These are phyloP conservation scores for Brassica balearica DNA, from an alignment of 441 rosid species.

Conservation along the genomic window DNA sequence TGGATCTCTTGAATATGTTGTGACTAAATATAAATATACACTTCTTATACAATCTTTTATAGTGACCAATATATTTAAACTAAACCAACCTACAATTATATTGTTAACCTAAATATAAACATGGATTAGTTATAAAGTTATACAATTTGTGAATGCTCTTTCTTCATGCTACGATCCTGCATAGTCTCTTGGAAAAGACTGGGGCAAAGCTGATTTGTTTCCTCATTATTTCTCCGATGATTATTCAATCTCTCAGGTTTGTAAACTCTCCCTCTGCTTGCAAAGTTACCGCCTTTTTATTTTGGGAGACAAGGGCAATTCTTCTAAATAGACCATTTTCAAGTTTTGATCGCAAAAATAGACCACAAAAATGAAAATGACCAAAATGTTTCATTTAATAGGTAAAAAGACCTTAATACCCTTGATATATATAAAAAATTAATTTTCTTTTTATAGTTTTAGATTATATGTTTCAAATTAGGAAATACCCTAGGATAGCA, in stretches of 20 bases:
- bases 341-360: too few species aligned
- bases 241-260: slow-evolving; percentile 63
- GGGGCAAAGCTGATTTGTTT: slow-evolving; percentile 82
- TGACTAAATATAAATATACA: not conserved
- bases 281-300: not conserved
- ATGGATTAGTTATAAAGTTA: not conserved
- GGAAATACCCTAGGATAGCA: too few species aligned
- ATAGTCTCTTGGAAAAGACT: slow-evolving; percentile 71
- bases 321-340: too few species aligned
- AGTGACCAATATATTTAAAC: too few species aligned
- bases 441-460: too few species aligned
- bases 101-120: not conserved
- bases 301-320: not conserved
- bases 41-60: too few species aligned
- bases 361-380: too few species aligned
- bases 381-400: too few species aligned
- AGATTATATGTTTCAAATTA: too few species aligned
- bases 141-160: slow-evolving; percentile 66
- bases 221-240: slow-evolving; percentile 68
- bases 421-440: too few species aligned
- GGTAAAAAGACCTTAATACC: too few species aligned
- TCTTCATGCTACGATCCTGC: slow-evolving; percentile 64
- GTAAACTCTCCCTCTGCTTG: not conserved
- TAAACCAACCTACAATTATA: not conserved
- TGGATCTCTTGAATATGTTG: not conserved